phyloP scores from a whole-genome alignment of 805 yeast species.

The Millerozyma acaciae region DNA sequence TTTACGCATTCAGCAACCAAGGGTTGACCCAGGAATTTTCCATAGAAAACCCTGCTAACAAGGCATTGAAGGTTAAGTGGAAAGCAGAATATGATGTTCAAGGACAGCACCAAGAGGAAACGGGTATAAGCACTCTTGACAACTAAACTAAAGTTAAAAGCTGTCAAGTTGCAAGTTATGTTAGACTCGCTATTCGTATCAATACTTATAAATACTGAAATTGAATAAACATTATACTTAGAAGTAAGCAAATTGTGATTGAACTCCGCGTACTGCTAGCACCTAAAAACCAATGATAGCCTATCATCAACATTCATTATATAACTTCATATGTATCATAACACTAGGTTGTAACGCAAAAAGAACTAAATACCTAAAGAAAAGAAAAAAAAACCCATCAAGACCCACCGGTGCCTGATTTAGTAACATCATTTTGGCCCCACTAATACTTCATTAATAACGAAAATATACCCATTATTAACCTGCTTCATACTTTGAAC shows the following conservation, averaged over 20 bases:
- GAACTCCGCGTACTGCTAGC: too few relatives aligned
- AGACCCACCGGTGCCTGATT: too few relatives aligned
- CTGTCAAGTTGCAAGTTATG: background rate
- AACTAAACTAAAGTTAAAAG: conserved; percentile 5
- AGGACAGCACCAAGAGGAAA: conserved; percentile 48
- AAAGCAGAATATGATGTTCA: conserved; percentile 54
- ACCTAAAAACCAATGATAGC: too few relatives aligned
- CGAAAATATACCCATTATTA: conserved; percentile 37
- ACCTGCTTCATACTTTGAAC: conserved; percentile 29
- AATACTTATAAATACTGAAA: background rate
- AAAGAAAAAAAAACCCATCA: too few relatives aligned
- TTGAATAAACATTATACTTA: too few relatives aligned
- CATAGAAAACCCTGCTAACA: conserved; percentile 30
- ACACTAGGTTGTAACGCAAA: too few relatives aligned
- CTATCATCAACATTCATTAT: too few relatives aligned
- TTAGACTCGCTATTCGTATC: background rate
- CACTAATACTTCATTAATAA: conserved; percentile 32
- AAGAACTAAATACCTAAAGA: too few relatives aligned
- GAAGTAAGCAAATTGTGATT: conserved; percentile 1
- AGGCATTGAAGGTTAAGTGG: conserved; percentile 68
- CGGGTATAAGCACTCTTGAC: conserved; percentile 45
- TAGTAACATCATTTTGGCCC: too few relatives aligned
- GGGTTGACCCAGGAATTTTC: conserved; percentile 53
- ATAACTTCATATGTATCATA: too few relatives aligned
- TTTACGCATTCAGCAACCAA: conserved; percentile 46